A percentile compares a stretch with the other conserved stretches of the same genome.
Evolutionary conservation across 192 early-diverging fungal genomes (phyloP).

Genomic region (Coemansia sp.): DNA sequence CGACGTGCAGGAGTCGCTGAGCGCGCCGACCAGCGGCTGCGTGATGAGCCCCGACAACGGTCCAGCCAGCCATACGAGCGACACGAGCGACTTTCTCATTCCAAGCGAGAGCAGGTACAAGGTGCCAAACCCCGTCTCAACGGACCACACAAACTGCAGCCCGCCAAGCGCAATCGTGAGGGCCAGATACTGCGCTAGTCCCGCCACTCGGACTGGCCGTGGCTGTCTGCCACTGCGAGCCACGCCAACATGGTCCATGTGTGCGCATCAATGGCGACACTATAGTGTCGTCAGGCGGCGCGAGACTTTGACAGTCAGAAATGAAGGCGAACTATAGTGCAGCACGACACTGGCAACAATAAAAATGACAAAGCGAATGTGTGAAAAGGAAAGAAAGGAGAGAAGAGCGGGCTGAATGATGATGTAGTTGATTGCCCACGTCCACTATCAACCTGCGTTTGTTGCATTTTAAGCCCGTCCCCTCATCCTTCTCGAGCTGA

Average conservation of each 20-base stretch:
- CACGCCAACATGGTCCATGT: neutral
- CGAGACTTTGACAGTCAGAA: neutral
- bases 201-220: neutral
- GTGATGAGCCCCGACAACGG: constrained; percentile 77
- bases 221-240: constrained; percentile 1
- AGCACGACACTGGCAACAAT: neutral
- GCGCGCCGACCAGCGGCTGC: constrained; percentile 78
- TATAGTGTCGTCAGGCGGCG: neutral
- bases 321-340: neutral
- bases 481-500: too few relatives aligned
- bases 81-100: constrained; percentile 72
- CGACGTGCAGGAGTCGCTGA: constrained; percentile 72
- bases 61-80: constrained; percentile 92
- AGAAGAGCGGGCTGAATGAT: too few relatives aligned
- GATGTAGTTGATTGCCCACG: too few relatives aligned
- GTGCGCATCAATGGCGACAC: neutral
- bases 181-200: constrained; percentile 24
- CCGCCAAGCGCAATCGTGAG: constrained; percentile 48
- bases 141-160: constrained; percentile 51
- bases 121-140: constrained; percentile 62
- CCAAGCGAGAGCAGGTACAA: constrained; percentile 82
- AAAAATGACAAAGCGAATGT: neutral
- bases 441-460: too few relatives aligned
- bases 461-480: too few relatives aligned
- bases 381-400: neutral